These are phyloP conservation scores for Saccharomycopsis schoenii DNA, from an alignment of 805 yeast genomes.

Conservation along the genomic window DNA sequence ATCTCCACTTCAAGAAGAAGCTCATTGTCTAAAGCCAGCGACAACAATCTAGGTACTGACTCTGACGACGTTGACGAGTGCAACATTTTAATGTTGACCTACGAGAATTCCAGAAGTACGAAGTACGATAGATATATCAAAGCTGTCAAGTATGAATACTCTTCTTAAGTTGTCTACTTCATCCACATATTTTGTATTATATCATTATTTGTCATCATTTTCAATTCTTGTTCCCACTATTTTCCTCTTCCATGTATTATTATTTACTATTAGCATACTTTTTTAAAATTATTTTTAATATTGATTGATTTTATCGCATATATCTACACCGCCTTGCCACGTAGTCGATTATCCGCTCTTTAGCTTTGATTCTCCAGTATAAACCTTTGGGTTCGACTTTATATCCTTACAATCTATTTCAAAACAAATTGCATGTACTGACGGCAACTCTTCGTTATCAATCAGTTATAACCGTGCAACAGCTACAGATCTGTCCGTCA, in stretches of 20 bases:
- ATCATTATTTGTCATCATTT: background rate
- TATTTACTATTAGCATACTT: background rate
- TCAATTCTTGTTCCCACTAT: background rate
- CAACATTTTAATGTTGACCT: background rate
- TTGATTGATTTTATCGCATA: background rate
- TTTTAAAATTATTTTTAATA: background rate
- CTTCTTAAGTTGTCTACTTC: background rate
- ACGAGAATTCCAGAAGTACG: background rate
- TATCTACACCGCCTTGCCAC: background rate
- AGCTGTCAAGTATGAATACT: background rate
- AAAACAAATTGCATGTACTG: too few relatives aligned
- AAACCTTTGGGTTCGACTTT: too few relatives aligned
- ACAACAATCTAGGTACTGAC: too few relatives aligned
- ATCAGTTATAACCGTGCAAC: too few relatives aligned
- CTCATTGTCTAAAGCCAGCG: background rate
- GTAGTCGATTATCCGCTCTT: too few relatives aligned
- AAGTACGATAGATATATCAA: background rate
- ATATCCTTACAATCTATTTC: too few relatives aligned
- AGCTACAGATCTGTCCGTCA: too few relatives aligned
- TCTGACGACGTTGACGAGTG: background rate
- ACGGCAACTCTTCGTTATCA: too few relatives aligned
- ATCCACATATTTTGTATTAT: background rate
- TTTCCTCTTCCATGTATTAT: background rate
- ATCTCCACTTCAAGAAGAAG: background rate
- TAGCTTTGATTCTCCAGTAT: too few relatives aligned